Evolutionary conservation across 176 grass and related monocot genomes (phyloP).

Genomic region (Puccinellia tenuiflora): DNA sequence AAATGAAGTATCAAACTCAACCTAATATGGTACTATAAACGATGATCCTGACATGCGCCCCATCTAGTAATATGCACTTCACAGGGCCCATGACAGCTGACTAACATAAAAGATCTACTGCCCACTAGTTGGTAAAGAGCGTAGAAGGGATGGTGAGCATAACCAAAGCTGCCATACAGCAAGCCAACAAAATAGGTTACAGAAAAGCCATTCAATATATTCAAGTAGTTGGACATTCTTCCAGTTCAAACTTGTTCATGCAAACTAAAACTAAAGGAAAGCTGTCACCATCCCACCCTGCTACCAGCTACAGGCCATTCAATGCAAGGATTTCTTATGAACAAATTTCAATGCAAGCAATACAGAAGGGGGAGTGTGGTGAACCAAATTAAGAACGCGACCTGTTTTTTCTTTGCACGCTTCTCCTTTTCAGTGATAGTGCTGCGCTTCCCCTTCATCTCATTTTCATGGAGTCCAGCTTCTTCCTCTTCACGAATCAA

Average conservation of each 20-base stretch:
- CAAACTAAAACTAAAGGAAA: not conserved
- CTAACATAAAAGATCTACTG: not conserved
- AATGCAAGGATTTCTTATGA: not conserved
- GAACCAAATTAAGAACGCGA: slow-evolving; percentile 17
- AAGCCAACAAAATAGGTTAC: slow-evolving; percentile 19
- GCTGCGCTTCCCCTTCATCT: slow-evolving; percentile 66
- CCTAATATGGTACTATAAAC: not conserved
- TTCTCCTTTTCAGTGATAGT: slow-evolving; percentile 67
- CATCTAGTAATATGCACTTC: not conserved
- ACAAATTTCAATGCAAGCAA: not conserved
- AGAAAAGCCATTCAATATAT: slow-evolving; percentile 25
- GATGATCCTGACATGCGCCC: not conserved
- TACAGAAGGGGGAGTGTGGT: not conserved
- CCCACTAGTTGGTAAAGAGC: not conserved
- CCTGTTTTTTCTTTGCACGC: slow-evolving; percentile 98
- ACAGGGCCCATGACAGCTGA: not conserved
- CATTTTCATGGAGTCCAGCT: slow-evolving; percentile 61
- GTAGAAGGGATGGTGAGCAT: slow-evolving; percentile 2
- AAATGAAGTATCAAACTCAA: not conserved
- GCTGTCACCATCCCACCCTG: slow-evolving; percentile 7
- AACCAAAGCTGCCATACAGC: not conserved
- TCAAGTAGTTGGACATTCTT: slow-evolving; percentile 17
- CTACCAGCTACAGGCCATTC: slow-evolving; percentile 13
- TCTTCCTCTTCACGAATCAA: slow-evolving; percentile 96
- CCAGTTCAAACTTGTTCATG: slow-evolving; percentile 25